phyloP scores from a whole-genome alignment of 192 early-diverging fungal species.

The Coemansia sp. region DNA sequence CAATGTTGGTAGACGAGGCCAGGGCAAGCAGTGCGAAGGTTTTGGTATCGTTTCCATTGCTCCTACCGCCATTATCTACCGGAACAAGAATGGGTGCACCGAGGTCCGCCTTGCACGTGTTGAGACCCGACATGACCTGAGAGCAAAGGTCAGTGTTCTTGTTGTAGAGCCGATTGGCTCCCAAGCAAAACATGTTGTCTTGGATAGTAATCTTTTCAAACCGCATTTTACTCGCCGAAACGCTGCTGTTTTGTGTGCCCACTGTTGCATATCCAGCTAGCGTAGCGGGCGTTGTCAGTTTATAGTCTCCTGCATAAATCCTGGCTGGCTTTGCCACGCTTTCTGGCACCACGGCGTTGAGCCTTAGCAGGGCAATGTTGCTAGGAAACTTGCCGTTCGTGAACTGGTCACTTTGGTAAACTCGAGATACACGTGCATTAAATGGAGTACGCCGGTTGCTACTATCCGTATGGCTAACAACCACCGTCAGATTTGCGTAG shows the following conservation, averaged over 20 bases:
- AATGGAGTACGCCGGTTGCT: background rate
- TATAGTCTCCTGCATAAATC: slow-evolving; percentile 2
- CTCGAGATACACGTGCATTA: background rate
- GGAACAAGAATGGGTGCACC: background rate
- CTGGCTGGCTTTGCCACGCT: slow-evolving; percentile 3
- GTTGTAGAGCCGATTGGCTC: background rate
- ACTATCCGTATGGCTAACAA: background rate
- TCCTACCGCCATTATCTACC: background rate
- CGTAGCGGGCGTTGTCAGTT: background rate
- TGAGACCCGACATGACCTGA: background rate
- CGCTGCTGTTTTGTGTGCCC: background rate
- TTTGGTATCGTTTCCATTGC: background rate
- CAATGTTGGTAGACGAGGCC: background rate
- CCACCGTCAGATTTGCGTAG: background rate
- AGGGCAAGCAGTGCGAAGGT: background rate
- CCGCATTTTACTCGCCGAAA: background rate
- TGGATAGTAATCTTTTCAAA: background rate
- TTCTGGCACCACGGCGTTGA: background rate
- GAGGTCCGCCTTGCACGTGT: background rate
- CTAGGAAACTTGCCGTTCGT: background rate
- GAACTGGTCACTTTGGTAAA: background rate
- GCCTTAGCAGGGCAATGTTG: background rate
- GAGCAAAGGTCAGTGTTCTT: slow-evolving; percentile 1
- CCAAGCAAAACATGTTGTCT: background rate
- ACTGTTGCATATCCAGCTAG: background rate